A percentile compares a stretch with the other conserved stretches of the same genome.
Evolutionary conservation across 768 basidiomycete genomes (phyloP).

Genomic region (Russula olivacea): DNA sequence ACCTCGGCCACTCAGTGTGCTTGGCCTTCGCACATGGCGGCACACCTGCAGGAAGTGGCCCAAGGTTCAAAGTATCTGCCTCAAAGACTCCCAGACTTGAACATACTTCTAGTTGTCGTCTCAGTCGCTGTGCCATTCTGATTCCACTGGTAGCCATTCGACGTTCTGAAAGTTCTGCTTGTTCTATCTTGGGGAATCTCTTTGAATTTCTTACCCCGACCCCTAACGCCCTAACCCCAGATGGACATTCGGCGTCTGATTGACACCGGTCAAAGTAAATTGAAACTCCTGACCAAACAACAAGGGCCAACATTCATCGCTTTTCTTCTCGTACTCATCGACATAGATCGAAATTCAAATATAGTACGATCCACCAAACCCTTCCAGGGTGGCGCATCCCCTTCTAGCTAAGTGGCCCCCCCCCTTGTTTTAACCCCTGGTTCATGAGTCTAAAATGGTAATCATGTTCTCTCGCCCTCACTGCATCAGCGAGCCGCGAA

Average conservation of each 20-base stretch:
- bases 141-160: background rate
- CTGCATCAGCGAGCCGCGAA: background rate
- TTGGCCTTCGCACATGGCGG: too few species aligned
- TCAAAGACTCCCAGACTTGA: background rate
- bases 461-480: too few species aligned
- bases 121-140: background rate
- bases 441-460: too few species aligned
- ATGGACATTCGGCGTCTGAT: background rate
- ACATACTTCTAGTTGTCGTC: background rate
- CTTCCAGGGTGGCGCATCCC: background rate
- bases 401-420: background rate
- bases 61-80: background rate
- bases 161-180: too few species aligned
- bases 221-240: background rate
- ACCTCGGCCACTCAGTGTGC: too few species aligned
- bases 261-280: background rate
- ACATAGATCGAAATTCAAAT: background rate
- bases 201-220: too few species aligned
- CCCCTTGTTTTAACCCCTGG: too few species aligned
- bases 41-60: background rate
- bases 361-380: background rate
- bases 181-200: background rate
- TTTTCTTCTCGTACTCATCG: background rate
- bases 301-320: background rate
- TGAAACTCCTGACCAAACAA: conserved; percentile 9